Percentiles rank a stretch among this genome's conserved stretches.
These are phyloP conservation scores for Ascobolus immersus DNA, from an alignment of 495 filamentous ascomycete species.

Conservation along the genomic window DNA sequence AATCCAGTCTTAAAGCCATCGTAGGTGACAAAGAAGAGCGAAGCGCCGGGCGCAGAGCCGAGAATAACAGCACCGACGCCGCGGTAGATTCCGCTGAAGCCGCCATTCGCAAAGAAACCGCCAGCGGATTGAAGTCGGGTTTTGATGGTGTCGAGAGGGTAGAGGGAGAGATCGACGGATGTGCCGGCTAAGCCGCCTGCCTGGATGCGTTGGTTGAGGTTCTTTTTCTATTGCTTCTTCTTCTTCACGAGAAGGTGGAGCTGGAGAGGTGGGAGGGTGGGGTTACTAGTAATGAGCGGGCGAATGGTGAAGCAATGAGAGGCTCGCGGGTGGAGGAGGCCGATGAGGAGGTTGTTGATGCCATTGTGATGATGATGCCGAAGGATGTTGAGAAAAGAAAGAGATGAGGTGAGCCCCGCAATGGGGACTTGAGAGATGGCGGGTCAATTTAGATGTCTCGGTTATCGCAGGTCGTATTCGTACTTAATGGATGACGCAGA, in stretches of 20 bases:
- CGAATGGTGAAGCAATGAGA: constrained; percentile 20
- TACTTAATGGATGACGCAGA: no score
- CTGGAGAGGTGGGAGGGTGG: background rate
- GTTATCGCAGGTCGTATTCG: no score
- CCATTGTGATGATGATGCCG: no score
- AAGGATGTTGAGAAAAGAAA: no score
- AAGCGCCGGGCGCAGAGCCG: constrained; percentile 90
- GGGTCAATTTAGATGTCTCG: no score
- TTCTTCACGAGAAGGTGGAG: background rate
- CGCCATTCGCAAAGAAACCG: constrained; percentile 53
- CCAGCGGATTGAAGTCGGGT: constrained; percentile 70
- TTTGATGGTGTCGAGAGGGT: constrained; percentile 78
- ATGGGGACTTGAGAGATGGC: no score
- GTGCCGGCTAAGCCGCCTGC: constrained; percentile 64
- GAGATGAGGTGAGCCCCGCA: no score
- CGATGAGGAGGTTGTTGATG: no score
- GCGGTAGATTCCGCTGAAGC: constrained; percentile 46
- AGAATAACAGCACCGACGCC: constrained; percentile 47
- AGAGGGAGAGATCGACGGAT: constrained; percentile 73
- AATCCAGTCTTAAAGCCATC: constrained; percentile 48
- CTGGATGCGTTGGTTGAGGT: constrained; percentile 7
- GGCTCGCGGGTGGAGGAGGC: no score
- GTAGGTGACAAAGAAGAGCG: constrained; percentile 95
- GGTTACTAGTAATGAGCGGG: constrained; percentile 20
- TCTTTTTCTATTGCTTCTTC: background rate